A percentile compares a stretch with the other conserved stretches of the same genome.
These are phyloP conservation scores for Metschnikowia rubicola DNA, from an alignment of 805 yeast genomes.

Conservation along the genomic window DNA sequence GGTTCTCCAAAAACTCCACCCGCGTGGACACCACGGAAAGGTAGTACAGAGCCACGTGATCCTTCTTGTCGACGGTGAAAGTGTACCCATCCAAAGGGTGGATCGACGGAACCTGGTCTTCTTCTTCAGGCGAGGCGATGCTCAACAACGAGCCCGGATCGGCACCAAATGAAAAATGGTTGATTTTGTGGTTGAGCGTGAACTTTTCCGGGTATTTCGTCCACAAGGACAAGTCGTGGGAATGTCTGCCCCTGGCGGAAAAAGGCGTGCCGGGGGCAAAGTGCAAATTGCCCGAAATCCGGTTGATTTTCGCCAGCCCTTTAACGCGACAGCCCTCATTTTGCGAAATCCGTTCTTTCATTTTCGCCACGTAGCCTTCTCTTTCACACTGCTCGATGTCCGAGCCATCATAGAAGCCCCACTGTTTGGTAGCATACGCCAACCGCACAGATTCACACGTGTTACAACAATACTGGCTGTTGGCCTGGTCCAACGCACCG, in stretches of 20 bases:
- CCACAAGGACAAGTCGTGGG: constrained; percentile 81
- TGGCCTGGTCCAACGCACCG: constrained; percentile 54
- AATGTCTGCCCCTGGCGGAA: constrained; percentile 58
- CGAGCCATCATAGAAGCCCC: constrained; percentile 90
- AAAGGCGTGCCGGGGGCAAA: constrained; percentile 92
- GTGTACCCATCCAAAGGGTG: constrained; percentile 65
- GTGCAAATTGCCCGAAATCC: constrained; percentile 88
- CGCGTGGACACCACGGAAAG: constrained; percentile 89
- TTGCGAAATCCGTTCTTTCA: constrained; percentile 50
- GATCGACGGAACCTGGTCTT: constrained; percentile 38
- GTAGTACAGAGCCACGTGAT: constrained; percentile 70
- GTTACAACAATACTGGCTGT: constrained; percentile 68
- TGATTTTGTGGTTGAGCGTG: constrained; percentile 72
- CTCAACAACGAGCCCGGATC: constrained; percentile 38
- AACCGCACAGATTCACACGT: constrained; percentile 75
- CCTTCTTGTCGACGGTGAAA: constrained; percentile 44
- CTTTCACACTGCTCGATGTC: constrained; percentile 86
- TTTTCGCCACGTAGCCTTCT: constrained; percentile 74
- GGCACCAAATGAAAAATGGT: constrained; percentile 82
- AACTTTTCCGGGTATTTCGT: constrained; percentile 51
- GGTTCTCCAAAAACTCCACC: constrained; percentile 61
- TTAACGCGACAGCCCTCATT: constrained; percentile 84
- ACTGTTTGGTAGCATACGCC: constrained; percentile 73
- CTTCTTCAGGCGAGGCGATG: constrained; percentile 17
- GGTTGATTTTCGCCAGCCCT: constrained; percentile 75